Conservation (phyloP, 805 yeast genomes). For the Candida anglica region DNA sequence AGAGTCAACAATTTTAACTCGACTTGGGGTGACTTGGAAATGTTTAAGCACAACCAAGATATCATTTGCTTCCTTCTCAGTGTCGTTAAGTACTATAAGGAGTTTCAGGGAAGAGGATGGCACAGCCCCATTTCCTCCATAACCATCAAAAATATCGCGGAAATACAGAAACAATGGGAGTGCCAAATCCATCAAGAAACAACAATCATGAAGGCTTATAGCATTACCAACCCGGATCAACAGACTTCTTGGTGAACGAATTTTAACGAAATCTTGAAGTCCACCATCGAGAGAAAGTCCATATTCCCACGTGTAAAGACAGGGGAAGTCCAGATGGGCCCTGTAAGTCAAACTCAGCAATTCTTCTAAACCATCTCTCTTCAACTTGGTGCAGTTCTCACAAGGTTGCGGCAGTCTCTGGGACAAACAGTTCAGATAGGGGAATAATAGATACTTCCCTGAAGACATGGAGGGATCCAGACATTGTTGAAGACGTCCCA, state of each 20-base stretch:
- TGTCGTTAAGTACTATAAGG: slow-evolving; percentile 26
- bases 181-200: slow-evolving; percentile 28
- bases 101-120: slow-evolving; percentile 11
- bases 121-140: slow-evolving; percentile 2
- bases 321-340: slow-evolving; percentile 14
- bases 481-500: slow-evolving; percentile 23
- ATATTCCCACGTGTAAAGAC: slow-evolving; percentile 20
- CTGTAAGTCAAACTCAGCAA: slow-evolving; percentile 6
- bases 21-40: slow-evolving; percentile 13
- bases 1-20: slow-evolving; percentile 12
- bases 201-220: slow-evolving; percentile 33
- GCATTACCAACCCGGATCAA: slow-evolving; percentile 25
- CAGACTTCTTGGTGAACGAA: slow-evolving; percentile 19
- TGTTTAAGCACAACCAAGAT: slow-evolving; percentile 29
- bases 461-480: slow-evolving; percentile 6
- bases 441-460: slow-evolving; percentile 27
- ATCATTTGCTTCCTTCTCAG: slow-evolving; percentile 31
- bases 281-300: slow-evolving; percentile 38
- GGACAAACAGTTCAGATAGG: slow-evolving; percentile 28
- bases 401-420: slow-evolving; percentile 15
- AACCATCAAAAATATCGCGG: slow-evolving; percentile 6
- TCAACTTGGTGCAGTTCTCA: slow-evolving; percentile 13
- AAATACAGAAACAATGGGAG: slow-evolving; percentile 31
- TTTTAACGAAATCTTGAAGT: slow-evolving; percentile 30
- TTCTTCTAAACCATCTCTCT: slow-evolving; percentile 2